A percentile compares a stretch with the other conserved stretches of the same genome.
These are phyloP conservation scores for Cladosporium sp. DNA, from an alignment of 2,329 filamentous ascomycete genomes.

Conservation along the genomic window DNA sequence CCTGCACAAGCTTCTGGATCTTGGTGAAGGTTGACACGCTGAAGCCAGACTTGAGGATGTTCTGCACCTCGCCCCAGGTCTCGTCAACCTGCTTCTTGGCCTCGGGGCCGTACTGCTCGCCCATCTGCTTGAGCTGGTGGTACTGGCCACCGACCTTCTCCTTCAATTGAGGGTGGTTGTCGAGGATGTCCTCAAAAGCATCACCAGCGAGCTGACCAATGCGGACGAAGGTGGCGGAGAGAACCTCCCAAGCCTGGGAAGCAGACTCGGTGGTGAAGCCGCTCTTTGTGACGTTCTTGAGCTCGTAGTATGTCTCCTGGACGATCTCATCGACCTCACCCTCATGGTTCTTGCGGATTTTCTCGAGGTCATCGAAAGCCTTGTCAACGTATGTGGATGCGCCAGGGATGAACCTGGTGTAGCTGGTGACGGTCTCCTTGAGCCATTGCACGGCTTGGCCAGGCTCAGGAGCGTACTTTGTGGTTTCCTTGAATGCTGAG, in stretches of 20 bases:
- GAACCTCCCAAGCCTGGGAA: constrained; percentile 59
- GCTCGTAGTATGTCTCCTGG: constrained; percentile 64
- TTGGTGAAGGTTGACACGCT: constrained; percentile 56
- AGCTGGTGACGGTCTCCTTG: constrained; percentile 65
- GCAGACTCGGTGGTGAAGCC: constrained; percentile 65
- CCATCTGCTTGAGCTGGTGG: constrained; percentile 68
- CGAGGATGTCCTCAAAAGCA: constrained; percentile 63
- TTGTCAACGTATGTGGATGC: constrained; percentile 67
- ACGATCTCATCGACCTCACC: constrained; percentile 71
- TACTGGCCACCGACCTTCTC: constrained; percentile 69
- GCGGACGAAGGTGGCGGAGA: constrained; percentile 62
- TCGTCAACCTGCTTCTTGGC: constrained; percentile 74
- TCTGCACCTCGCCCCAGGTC: constrained; percentile 66
- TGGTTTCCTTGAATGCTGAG: constrained; percentile 57
- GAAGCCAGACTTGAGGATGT: constrained; percentile 59
- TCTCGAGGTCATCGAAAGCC: constrained; percentile 70
- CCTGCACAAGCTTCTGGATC: constrained; percentile 63
- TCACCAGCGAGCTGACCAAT: constrained; percentile 64
- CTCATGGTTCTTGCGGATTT: constrained; percentile 64
- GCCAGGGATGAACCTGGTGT: constrained; percentile 71
- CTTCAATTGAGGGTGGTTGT: constrained; percentile 73
- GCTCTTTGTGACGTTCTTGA: constrained; percentile 58
- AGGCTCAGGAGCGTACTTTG: constrained; percentile 62
- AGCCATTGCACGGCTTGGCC: constrained; percentile 68
- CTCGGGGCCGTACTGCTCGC: constrained; percentile 70